Evolutionary conservation across 345 rosid species (phyloP), one percentile per base, ranked within the genome.

Genomic region (Camelina hispida): DNA sequence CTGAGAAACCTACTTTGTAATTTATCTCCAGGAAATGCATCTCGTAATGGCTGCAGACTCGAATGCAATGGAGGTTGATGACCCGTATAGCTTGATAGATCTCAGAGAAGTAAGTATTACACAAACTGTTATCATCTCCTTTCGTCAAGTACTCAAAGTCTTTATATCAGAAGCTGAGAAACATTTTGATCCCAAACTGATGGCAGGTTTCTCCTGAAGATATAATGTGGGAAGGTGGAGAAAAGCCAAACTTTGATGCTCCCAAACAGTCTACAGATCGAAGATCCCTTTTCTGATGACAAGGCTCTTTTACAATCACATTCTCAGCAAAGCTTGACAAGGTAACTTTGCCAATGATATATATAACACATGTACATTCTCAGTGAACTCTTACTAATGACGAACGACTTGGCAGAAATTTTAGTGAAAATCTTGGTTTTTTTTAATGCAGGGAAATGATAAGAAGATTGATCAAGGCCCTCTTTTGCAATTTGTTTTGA

Each of bases 71-170:
- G 62, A 61, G 37, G 25, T 44, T 22, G 73, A 75, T 51, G 62
- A 28, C 0, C 11, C 2, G 13, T 25, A 54, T 2, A 12, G 14
- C 47, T 46, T 55, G 78, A 7, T 56, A 2, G 78, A 74, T 74
- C 0, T 74, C 15, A 74, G 58, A 74, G 43, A 65, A n/a, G 78
- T 65, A 73, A 38, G 78, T 65, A 73, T 12, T 30, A 37, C 61
- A 12, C 14, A 23, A 53, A 51, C 44, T 40, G 6, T 40, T 72
- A n/a, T 32, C 1, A 10, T 25, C 60, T 18, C 0, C 5, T 40
- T 62, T 62, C 34, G 28, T 60, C 30, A 60, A 48, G 22, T n/a
- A n/a, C n/a, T 48, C 28, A 10, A 59, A 62, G 20, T 37, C 22
- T 44, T 6, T 18, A 15, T 47, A 48, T 37, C 68, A 20, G 43